Percentiles rank a stretch among this genome's conserved stretches.
Conservation (phyloP, 345 rosid species). For the Punica granatum region DNA sequence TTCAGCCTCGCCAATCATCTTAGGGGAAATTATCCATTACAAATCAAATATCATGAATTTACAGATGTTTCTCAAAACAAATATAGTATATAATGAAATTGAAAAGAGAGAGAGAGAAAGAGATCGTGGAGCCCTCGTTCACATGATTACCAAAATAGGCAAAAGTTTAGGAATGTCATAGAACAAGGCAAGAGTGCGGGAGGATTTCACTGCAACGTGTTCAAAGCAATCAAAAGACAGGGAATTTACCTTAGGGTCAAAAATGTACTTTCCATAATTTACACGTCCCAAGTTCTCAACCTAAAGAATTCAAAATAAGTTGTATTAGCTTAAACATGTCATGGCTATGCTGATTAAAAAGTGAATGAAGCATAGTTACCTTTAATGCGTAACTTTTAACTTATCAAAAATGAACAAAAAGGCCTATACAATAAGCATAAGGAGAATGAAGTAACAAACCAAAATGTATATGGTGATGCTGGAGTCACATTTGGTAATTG, state of each 20-base stretch:
- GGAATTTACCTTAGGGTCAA: slow-evolving; percentile 70
- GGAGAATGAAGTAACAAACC: slow-evolving; percentile 29
- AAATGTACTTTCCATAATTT: slow-evolving; percentile 69
- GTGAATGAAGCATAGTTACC: not conserved
- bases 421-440: not conserved
- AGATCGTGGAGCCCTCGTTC: not conserved
- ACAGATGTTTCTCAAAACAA: not conserved
- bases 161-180: slow-evolving; percentile 3
- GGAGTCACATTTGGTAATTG: slow-evolving; percentile 41
- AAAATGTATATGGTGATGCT: slow-evolving; percentile 55
- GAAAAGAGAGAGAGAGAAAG: not conserved
- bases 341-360: not conserved
- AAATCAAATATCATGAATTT: not conserved
- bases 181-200: not conserved
- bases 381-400: not conserved
- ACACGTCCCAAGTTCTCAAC: slow-evolving; percentile 96
- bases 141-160: not conserved
- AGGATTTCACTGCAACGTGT: not conserved
- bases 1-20: not conserved
- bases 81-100: not conserved
- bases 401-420: not conserved
- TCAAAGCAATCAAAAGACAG: not conserved
- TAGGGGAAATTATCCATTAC: not conserved
- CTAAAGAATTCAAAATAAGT: slow-evolving; percentile 21
- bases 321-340: not conserved